These are phyloP conservation scores for Allantophomopsis cytisporea DNA, from an alignment of 2,329 filamentous ascomycete species.

Conservation along the genomic window DNA sequence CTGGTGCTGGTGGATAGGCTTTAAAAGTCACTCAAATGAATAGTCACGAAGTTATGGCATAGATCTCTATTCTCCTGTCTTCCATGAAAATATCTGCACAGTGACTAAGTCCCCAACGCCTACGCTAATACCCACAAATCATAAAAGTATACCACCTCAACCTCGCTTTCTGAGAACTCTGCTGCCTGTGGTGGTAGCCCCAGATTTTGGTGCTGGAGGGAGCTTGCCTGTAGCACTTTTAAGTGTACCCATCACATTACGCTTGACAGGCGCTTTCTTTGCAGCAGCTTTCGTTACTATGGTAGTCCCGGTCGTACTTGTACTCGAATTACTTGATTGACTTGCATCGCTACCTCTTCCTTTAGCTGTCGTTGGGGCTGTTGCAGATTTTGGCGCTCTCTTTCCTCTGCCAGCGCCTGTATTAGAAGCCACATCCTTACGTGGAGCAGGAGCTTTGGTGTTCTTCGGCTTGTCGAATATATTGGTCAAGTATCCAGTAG, in stretches of 20 bases:
- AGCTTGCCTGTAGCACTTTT: slow-evolving; percentile 38
- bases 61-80: not conserved
- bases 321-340: slow-evolving; percentile 47
- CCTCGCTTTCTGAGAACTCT: slow-evolving; percentile 19
- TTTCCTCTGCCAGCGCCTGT: slow-evolving; percentile 11
- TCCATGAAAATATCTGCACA: not conserved
- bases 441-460: slow-evolving; percentile 30
- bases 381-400: slow-evolving; percentile 16
- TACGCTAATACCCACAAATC: slow-evolving; percentile 4
- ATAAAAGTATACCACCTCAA: slow-evolving; percentile 5
- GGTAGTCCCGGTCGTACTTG: slow-evolving; percentile 45
- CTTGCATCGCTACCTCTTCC: slow-evolving; percentile 41
- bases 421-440: slow-evolving; percentile 14
- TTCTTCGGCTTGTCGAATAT: slow-evolving; percentile 49
- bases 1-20: slow-evolving; percentile 13
- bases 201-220: slow-evolving; percentile 25
- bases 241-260: slow-evolving; percentile 38
- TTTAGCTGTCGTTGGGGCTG: slow-evolving; percentile 22
- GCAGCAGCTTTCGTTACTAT: slow-evolving; percentile 41
- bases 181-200: slow-evolving; percentile 15
- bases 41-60: slow-evolving; percentile 1
- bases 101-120: slow-evolving; percentile 3
- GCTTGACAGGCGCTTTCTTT: slow-evolving; percentile 28
- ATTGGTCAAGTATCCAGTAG: slow-evolving; percentile 33
- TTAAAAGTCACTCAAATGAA: not conserved